phyloP scores from a whole-genome alignment of 2,329 filamentous ascomycete species.

The Curvularia eragrostidis region DNA sequence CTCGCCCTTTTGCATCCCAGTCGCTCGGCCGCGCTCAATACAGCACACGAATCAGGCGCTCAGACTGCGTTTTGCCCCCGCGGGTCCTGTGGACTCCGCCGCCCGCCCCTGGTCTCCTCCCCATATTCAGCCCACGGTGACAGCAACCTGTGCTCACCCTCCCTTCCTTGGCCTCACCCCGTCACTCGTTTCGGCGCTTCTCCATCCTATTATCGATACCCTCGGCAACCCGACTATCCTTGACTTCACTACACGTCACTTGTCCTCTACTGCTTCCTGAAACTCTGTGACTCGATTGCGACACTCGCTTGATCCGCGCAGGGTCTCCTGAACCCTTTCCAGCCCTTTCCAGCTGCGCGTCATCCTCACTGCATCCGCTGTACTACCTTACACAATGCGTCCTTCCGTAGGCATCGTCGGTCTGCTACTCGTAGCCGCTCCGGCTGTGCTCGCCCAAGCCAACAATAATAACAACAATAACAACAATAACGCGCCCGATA shows the following conservation, averaged over 20 bases:
- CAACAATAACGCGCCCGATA: constrained; percentile 29
- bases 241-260: constrained; percentile 7
- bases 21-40: constrained; percentile 27
- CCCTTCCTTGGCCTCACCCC: constrained; percentile 34
- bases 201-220: constrained; percentile 26
- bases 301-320: constrained; percentile 25
- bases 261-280: constrained; percentile 11
- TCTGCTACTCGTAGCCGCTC: constrained; percentile 41
- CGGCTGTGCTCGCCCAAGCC: constrained; percentile 42
- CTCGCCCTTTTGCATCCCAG: constrained; percentile 22
- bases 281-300: constrained; percentile 11
- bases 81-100: constrained; percentile 28
- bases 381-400: constrained; percentile 35
- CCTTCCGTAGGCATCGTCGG: constrained; percentile 40
- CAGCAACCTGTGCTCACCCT: constrained; percentile 25
- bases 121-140: constrained; percentile 29
- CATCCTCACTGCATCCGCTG: constrained; percentile 21
- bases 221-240: constrained; percentile 19
- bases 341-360: constrained; percentile 15
- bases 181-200: constrained; percentile 44
- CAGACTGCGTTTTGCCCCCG: constrained; percentile 21
- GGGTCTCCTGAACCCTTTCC: constrained; percentile 30
- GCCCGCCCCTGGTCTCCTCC: constrained; percentile 32
- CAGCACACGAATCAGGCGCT: constrained; percentile 24
- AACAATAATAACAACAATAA: constrained; percentile 17